phyloP scores from a whole-genome alignment of 1,139 yeast species.

The Suhomyces coccinellae region DNA sequence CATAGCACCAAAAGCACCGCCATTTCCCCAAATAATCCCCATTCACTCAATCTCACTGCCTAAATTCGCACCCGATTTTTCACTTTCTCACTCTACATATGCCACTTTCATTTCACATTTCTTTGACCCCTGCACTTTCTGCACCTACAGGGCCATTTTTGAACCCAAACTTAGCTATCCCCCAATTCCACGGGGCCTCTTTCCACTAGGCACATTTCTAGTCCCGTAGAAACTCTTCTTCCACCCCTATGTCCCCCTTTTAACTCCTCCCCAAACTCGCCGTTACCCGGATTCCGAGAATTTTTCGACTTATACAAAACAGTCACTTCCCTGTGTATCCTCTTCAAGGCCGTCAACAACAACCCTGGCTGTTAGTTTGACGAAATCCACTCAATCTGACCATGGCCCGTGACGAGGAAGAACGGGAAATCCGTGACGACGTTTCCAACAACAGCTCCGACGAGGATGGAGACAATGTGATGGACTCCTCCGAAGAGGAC shows the following conservation, averaged over 20 bases:
- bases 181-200: background rate
- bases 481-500: slow-evolving; percentile 75
- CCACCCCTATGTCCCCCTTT: background rate
- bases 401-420: slow-evolving; percentile 32
- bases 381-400: slow-evolving; percentile 3
- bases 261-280: background rate
- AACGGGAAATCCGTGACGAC: slow-evolving; percentile 38
- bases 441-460: slow-evolving; percentile 31
- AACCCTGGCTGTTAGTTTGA: slow-evolving; percentile 10
- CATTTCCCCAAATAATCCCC: background rate
- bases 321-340: slow-evolving; percentile 3
- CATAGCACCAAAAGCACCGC: no score
- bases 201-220: background rate
- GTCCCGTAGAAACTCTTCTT: background rate
- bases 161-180: background rate
- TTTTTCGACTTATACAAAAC: slow-evolving; percentile 12
- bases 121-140: background rate
- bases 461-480: slow-evolving; percentile 47
- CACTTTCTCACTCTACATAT: background rate
- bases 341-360: slow-evolving; percentile 2
- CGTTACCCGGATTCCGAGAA: slow-evolving; percentile 13
- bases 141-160: background rate
- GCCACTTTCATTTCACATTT: background rate
- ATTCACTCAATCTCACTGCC: background rate
- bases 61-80: background rate